Evolutionary conservation across 345 rosid species (phyloP), one percentile per base, ranked within the genome.

Genomic region (Eucalyptus cloeziana): DNA sequence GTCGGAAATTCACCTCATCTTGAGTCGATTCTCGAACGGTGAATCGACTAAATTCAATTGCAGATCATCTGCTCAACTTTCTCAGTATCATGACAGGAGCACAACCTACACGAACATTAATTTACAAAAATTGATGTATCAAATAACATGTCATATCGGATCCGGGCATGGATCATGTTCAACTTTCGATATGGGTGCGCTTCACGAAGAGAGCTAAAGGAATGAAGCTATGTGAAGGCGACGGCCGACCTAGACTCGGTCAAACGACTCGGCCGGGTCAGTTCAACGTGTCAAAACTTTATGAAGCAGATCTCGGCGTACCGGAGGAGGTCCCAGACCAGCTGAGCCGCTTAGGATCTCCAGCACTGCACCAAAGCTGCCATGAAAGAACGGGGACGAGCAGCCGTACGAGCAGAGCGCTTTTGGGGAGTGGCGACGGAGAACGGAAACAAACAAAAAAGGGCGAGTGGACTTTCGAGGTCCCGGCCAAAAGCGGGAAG

Each of bases 391-490:
- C 30, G 6, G 83, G 44, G 83, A 10, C 27, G 27, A 76, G 15
- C 15, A 76, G 76, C 83, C 30, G 83, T 33, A 21, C 85, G 85
- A 76, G 13, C 47, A 21, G 30, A 24, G 47, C 43, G 83, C 27
- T 76, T 76, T 21, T 5, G 45, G 31, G 40, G 31, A 45, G 25
- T 13, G 24, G 87, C 16, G 52, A 71, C 25, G 33, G 14, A 10
- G 67, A 7, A 31, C 60, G 43, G 58, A 52, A 19, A 52, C 44
- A 86, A 49, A 91, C 93, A 92, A 88, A 91, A 89, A 90, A 93
- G 64, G 88, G 92, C 92, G 94, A 56, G 62, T 92, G 88, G 97
- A 94, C 96, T 94, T 93, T 94, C 85, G 1, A 67, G 91, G 49
- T 86, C 86, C 21, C 90, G 49, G 90, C 92, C 93, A 76, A 92